phyloP scores from a whole-genome alignment of 148 eudicot species.

The Cornus kousa region DNA sequence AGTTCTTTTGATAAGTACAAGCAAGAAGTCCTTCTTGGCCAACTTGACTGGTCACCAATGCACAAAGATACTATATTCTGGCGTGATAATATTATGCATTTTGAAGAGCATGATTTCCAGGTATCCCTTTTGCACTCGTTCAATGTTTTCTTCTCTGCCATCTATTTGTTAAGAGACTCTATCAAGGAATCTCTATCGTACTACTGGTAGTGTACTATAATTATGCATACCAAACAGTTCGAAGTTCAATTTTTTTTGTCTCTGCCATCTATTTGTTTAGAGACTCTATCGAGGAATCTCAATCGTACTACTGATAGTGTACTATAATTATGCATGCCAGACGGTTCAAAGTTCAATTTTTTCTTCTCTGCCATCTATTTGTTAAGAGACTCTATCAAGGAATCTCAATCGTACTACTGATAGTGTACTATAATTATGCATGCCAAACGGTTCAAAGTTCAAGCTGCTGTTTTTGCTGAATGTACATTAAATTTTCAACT shows the following conservation, averaged over 20 bases:
- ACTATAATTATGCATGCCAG: background rate
- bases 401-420: too few species aligned
- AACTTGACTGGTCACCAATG: conserved; percentile 98
- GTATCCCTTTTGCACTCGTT: conserved; percentile 24
- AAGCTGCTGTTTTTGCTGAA: background rate
- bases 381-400: too few species aligned
- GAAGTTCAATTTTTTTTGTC: too few species aligned
- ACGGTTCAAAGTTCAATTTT: background rate
- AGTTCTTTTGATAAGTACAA: conserved; percentile 96
- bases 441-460: too few species aligned
- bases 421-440: too few species aligned
- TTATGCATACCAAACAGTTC: too few species aligned
- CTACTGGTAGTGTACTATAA: too few species aligned
- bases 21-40: conserved; percentile 96
- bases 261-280: background rate
- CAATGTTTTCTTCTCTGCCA: background rate
- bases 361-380: too few species aligned
- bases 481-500: background rate
- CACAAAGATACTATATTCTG: conserved; percentile 94
- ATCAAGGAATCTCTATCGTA: too few species aligned
- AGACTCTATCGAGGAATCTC: background rate
- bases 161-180: too few species aligned
- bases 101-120: conserved; percentile 97
- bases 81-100: conserved; percentile 78
- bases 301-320: background rate